Conservation (phyloP, 306 rosid genomes). For the Acmispon strigosus region DNA sequence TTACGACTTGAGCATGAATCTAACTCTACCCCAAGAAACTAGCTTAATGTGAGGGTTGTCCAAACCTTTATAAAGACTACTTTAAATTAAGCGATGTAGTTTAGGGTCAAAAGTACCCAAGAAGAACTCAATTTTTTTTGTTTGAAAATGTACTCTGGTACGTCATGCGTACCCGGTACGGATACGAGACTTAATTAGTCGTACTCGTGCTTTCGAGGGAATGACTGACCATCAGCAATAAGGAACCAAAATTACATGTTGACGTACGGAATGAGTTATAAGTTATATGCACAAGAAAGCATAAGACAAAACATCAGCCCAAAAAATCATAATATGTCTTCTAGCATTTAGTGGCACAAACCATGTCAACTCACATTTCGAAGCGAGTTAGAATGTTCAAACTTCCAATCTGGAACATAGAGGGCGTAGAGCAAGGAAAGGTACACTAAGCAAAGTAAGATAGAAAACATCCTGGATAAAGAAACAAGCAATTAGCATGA, state of each 20-base stretch:
- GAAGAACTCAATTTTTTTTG: no score
- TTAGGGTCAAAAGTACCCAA: no score
- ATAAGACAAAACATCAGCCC: not conserved
- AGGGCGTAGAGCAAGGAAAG: constrained; percentile 56
- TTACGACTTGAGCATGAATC: no score
- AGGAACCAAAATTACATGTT: not conserved
- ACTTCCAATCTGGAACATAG: constrained; percentile 61
- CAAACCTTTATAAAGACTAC: no score
- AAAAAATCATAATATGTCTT: not conserved
- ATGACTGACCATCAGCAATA: not conserved
- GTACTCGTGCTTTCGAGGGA: no score
- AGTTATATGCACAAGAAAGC: not conserved
- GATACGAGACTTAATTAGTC: no score
- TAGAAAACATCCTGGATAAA: constrained; percentile 52
- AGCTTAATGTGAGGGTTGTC: no score
- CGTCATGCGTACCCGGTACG: no score
- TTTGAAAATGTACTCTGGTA: no score
- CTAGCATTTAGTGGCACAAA: constrained; percentile 11
- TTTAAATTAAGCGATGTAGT: no score
- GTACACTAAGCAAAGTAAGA: constrained; percentile 52
- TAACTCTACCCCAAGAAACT: no score
- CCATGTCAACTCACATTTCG: constrained; percentile 46
- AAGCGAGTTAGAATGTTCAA: constrained; percentile 21
- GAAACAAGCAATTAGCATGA: constrained; percentile 19
- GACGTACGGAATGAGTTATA: not conserved